A percentile compares a stretch with the other conserved stretches of the same genome.
phyloP scores from a whole-genome alignment of 768 basidiomycete genomes.

The Termitomyces sp. region DNA sequence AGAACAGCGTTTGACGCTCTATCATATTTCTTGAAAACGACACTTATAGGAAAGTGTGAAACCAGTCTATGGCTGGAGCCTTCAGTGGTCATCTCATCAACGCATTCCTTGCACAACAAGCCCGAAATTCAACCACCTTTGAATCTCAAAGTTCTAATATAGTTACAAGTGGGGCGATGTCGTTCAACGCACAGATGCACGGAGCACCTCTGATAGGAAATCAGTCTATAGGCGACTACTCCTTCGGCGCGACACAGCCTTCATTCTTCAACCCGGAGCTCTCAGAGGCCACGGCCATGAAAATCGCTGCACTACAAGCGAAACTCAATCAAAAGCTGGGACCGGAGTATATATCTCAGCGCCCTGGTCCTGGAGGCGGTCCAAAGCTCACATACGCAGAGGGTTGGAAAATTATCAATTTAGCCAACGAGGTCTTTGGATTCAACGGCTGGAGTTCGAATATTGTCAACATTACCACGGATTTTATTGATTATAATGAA shows the following conservation, averaged over 20 bases:
- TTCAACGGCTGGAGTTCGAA: constrained; percentile 94
- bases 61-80: constrained; percentile 44
- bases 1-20: not conserved
- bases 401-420: constrained; percentile 96
- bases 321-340: constrained; percentile 87
- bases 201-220: constrained; percentile 28
- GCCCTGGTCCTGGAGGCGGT: constrained; percentile 84
- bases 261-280: constrained; percentile 30
- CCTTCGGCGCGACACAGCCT: constrained; percentile 25
- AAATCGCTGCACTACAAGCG: constrained; percentile 68
- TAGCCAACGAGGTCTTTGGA: constrained; percentile 98
- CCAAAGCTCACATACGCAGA: constrained; percentile 91
- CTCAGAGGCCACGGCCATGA: constrained; percentile 57
- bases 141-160: constrained; percentile 24
- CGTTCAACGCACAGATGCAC: constrained; percentile 58
- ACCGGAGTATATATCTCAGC: constrained; percentile 87
- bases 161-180: constrained; percentile 48
- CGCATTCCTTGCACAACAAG: constrained; percentile 32
- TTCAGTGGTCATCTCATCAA: constrained; percentile 56
- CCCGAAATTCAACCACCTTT: constrained; percentile 12
- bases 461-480: constrained; percentile 67
- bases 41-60: no score
- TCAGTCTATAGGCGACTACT: constrained; percentile 18
- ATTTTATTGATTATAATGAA: constrained; percentile 72
- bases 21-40: not conserved